Evolutionary conservation across 495 filamentous ascomycete species (phyloP).

Genomic region (Penicillium atrosanguineum): DNA sequence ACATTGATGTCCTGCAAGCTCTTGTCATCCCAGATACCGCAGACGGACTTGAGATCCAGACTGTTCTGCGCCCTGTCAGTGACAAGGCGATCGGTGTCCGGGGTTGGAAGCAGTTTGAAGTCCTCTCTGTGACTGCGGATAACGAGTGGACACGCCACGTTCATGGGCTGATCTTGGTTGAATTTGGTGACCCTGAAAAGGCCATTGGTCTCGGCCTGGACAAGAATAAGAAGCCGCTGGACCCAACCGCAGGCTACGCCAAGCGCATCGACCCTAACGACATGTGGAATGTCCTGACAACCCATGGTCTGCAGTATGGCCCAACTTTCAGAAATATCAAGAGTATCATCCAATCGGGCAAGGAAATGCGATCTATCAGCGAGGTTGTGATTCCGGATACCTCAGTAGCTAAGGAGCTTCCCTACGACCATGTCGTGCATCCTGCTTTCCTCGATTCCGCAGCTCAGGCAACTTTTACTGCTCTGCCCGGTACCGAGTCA

Average conservation of each 20-base stretch:
- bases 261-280: neutral
- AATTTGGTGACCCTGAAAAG: too few relatives aligned
- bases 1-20: constrained; percentile 30
- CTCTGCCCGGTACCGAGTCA: neutral
- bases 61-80: neutral
- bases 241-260: neutral
- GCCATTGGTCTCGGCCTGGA: too few relatives aligned
- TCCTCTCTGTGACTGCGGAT: neutral
- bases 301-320: neutral
- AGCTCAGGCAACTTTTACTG: neutral
- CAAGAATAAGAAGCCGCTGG: neutral
- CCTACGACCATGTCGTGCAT: neutral
- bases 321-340: constrained; percentile 1
- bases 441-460: neutral
- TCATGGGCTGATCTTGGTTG: too few relatives aligned
- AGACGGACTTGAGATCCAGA: constrained; percentile 17
- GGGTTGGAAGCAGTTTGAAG: neutral
- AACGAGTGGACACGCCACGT: neutral
- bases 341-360: neutral
- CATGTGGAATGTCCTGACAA: neutral
- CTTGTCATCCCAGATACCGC: constrained; percentile 32
- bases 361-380: neutral
- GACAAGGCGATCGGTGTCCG: neutral
- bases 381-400: neutral
- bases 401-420: neutral